Evolutionary conservation across 352 stramenopile species (phyloP).

Genomic region (Phytopythium helicoides): DNA sequence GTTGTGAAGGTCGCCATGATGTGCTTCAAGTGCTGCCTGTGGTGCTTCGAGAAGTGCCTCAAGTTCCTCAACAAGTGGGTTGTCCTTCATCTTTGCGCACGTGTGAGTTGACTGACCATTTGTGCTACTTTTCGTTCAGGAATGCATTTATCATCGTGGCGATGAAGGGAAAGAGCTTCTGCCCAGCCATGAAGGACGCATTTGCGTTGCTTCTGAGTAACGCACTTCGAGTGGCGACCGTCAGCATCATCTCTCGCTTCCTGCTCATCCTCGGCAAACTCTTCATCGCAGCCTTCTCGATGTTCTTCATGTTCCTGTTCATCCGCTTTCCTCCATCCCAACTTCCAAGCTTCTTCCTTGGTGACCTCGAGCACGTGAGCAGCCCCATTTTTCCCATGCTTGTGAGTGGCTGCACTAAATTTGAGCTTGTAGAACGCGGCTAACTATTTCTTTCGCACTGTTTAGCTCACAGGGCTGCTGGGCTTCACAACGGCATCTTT

Average conservation of each 20-base stretch:
- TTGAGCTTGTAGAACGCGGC: neutral
- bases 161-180: slow-evolving; percentile 88
- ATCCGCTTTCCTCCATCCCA: slow-evolving; percentile 54
- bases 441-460: neutral
- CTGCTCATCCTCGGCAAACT: slow-evolving; percentile 88
- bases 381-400: slow-evolving; percentile 83
- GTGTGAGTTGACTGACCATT: neutral
- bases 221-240: slow-evolving; percentile 86
- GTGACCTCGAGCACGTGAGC: slow-evolving; percentile 54
- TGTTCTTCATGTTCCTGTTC: slow-evolving; percentile 85
- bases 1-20: slow-evolving; percentile 76
- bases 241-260: slow-evolving; percentile 81
- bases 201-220: slow-evolving; percentile 97
- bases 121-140: slow-evolving; percentile 6
- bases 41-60: slow-evolving; percentile 89
- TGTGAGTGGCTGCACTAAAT: slow-evolving; percentile 17
- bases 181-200: slow-evolving; percentile 89
- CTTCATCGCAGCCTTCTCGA: slow-evolving; percentile 75
- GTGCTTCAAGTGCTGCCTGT: slow-evolving; percentile 88
- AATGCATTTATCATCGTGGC: slow-evolving; percentile 89
- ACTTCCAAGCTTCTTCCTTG: slow-evolving; percentile 72
- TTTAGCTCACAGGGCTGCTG: slow-evolving; percentile 65
- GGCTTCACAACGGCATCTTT: slow-evolving; percentile 71
- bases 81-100: neutral
- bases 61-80: slow-evolving; percentile 86